Evolutionary conservation across 2,329 filamentous ascomycete species (phyloP), one percentile per base, ranked within the genome.

Genomic region (Ceratocystiopsis brevicomis): DNA sequence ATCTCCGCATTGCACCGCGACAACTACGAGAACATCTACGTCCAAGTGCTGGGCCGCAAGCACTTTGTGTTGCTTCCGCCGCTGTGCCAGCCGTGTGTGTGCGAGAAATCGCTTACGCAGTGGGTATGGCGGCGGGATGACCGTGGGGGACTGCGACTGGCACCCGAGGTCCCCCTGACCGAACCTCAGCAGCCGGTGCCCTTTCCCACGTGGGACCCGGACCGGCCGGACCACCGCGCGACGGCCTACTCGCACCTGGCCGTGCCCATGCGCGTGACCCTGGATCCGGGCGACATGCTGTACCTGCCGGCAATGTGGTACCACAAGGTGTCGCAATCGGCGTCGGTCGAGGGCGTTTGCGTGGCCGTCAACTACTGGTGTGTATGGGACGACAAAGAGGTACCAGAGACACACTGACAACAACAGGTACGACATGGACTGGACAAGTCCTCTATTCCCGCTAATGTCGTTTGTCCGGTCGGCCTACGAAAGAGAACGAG

Each of bases 271-370:
- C 63, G 69, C n/a, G 74, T 87, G 1, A 81, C 76, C 0, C 59
- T 90, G 3, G 58, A 77, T 1, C 69, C 76, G 11, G 82, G 82
- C 0, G 83, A 90, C 55, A 83, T 90, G 76, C 58, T 90, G 15
- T 90, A 90, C 59, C 62, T 90, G 30, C 83, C 83, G 8, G 76
- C 80, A 6, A 71, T 87, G 66, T 90, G 83, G 83, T 84, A 82
- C 55, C 83, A 90, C 56, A 86, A 88, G 56, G 83, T 90, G 5
- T 75, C 71, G 8, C 83, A 90, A 55, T 76, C 70, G 2, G 76
- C 73, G 49, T 67, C 67, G 0, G 62, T 72, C 0, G 80, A 86
- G 48, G 78, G 77, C 0, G 73, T 87, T 32, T 84, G 81, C 37
- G 74, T 81, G 44, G 81, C 83, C 1, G 76, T 86, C 35, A 90